A percentile compares a stretch with the other conserved stretches of the same genome.
phyloP scores from a whole-genome alignment of 83 land plant genomes.

The Picea mariana region DNA sequence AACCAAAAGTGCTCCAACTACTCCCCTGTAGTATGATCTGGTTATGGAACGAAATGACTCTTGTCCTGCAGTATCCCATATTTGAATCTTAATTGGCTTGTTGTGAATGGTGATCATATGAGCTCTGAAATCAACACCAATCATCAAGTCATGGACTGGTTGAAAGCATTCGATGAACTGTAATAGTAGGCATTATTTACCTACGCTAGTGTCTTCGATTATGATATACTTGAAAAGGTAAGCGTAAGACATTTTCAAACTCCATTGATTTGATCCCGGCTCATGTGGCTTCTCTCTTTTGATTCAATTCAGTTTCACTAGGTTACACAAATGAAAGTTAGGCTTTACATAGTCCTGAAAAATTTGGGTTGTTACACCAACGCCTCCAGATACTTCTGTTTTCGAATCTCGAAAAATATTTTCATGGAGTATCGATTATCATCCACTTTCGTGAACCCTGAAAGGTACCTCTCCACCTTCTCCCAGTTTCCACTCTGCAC shows the following conservation, averaged over 20 bases:
- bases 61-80: slow-evolving; percentile 43
- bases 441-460: slow-evolving; percentile 85
- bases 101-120: slow-evolving; percentile 24
- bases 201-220: slow-evolving; percentile 24
- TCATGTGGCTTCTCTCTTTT: too few species aligned
- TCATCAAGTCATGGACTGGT: slow-evolving; percentile 32
- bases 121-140: slow-evolving; percentile 30
- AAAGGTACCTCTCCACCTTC: slow-evolving; percentile 78
- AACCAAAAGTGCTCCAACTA: slow-evolving; percentile 35
- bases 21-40: slow-evolving; percentile 47
- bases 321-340: too few species aligned
- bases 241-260: slow-evolving; percentile 23
- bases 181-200: slow-evolving; percentile 26
- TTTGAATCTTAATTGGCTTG: slow-evolving; percentile 26
- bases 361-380: too few species aligned
- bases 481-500: slow-evolving; percentile 79
- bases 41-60: slow-evolving; percentile 47
- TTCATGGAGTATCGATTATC: slow-evolving; percentile 92
- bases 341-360: too few species aligned
- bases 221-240: slow-evolving; percentile 29
- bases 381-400: slow-evolving; percentile 96
- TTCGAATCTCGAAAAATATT: slow-evolving; percentile 90
- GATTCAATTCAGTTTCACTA: too few species aligned
- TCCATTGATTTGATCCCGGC: too few species aligned
- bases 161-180: slow-evolving; percentile 26